Evolutionary conservation across 805 yeast species (phyloP), one percentile per base, ranked within the genome.

Genomic region (Hanseniaspora clermontiae): DNA sequence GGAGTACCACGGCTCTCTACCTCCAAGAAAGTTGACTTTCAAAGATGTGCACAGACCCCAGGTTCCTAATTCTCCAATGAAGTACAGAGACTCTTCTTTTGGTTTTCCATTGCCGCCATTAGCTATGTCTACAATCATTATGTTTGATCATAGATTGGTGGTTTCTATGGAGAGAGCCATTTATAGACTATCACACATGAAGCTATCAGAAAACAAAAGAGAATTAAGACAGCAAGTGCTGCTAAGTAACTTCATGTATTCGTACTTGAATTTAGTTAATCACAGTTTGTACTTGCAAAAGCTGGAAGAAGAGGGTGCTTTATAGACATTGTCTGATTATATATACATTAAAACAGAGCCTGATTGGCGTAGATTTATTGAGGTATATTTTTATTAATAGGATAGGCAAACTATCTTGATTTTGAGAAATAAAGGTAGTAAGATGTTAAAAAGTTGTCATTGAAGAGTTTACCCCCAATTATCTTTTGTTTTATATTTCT

Each of bases 161-260:
- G 82, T 93, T 48, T 96, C 91, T 68, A 95, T 93, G 46, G 98
- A 93, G 69, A 77, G 98, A 43, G 98, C 98, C 0, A 86, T 93
- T 52, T 93, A 93, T 69, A 74, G 98, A 57, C 74, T 93, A 57
- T 86, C 96, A 54, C 98, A 93, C 69, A 72, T 93, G 66, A 93
- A 93, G 68, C 75, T 93, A 61, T 96, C 97, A 29, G 95, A 93
- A 68, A 91, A 97, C 1, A 85, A 88, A 65, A 74, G 97, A 58
- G 93, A 95, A 32, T 72, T 93, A 60, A 77, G 89, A 40, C 97
- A 93, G 67, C 98, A 93, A 67, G 98, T 93, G 1, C 68, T 93
- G 51, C 71, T 93, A 60, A 87, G 96, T 58, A 93, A 93, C 68
- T 93, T 93, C 78, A 93, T 93, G 98, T 93, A 93, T 66, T 91